These are phyloP conservation scores for Terfezia claveryi DNA, from an alignment of 495 filamentous ascomycete genomes.

Conservation along the genomic window DNA sequence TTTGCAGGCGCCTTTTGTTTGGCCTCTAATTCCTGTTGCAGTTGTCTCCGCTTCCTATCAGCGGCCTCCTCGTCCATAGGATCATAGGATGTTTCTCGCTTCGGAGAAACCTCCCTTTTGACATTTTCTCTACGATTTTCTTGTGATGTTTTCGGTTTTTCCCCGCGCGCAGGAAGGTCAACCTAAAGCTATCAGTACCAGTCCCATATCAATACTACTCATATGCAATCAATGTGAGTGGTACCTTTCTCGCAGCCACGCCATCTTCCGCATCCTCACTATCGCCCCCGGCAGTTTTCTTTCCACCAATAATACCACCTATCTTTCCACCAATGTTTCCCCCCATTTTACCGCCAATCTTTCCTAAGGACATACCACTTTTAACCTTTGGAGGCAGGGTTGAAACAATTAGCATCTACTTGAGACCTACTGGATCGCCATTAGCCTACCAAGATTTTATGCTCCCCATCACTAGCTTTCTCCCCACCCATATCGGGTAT, in stretches of 20 bases:
- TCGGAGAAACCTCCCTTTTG: slow-evolving; percentile 3
- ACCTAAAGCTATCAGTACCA: background rate
- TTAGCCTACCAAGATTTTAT: too few relatives aligned
- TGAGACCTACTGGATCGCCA: too few relatives aligned
- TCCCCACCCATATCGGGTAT: background rate
- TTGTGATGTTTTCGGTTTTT: background rate
- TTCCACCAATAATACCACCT: slow-evolving; percentile 4
- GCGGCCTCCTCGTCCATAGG: slow-evolving; percentile 27
- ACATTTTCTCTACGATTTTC: slow-evolving; percentile 3
- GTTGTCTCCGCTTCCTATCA: slow-evolving; percentile 30
- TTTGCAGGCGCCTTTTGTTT: slow-evolving; percentile 33
- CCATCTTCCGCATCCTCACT: background rate
- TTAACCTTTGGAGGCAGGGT: background rate
- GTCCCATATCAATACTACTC: too few relatives aligned
- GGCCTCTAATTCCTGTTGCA: slow-evolving; percentile 33
- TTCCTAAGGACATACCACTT: background rate
- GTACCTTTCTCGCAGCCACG: background rate
- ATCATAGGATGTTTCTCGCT: slow-evolving; percentile 18
- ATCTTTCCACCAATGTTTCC: background rate
- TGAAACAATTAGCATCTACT: too few relatives aligned
- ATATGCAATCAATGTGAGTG: too few relatives aligned
- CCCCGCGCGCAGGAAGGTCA: background rate
- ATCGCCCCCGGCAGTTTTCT: background rate
- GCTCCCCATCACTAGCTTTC: background rate
- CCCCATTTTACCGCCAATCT: background rate